Base-by-base conservation (phyloP, 208 protist genomes). In the Acanthamoeba triangularis region DNA sequence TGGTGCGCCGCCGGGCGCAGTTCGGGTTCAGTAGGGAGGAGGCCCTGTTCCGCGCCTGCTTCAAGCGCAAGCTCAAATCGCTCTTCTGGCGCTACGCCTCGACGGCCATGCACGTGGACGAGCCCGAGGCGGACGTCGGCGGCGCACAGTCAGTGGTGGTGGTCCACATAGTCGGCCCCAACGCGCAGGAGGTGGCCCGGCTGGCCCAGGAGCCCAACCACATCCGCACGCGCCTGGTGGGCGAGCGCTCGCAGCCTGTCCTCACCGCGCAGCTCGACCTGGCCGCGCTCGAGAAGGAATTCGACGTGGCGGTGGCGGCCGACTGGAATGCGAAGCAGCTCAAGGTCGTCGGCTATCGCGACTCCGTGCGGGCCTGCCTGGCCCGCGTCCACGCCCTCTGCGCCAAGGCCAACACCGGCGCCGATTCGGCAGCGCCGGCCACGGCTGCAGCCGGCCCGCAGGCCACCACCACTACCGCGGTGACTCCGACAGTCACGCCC, bases 21-120 rank as follows among this genome's bases (percentile, higher is more conserved):
- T 72, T 72, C 65, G 41, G 4, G 30, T 72, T 72, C 30, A 3
- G 7, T 11, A 8, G 30, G 30, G 30, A 72, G 3, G 65, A 72
- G 30, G 65, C 30, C 3, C 65, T 72, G n/a, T 20, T 72, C 16
- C 65, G 65, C 65, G 30, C 65, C n/a, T 37, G 65, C 65, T 72
- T 72, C 65, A 72, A 72, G 65, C 30, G 35, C 30, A 72, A 72
- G 65, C 65, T 72, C 65, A 72, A 72, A 30, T 3, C 65, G 13
- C 65, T 72, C 65, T 72, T 37, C 20, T 72, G 65, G 65, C 25
- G 30, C n/a, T 28, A n/a, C 30, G 65, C 65, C 65, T 37, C 65
- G 65, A 72, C 65, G n/a, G 65, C 65, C 30, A n/a, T 72, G n/a
- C 30, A 72, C 65, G 65, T 72, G 13, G 65, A 72, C 65, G 65